Conservation (phyloP, 495 filamentous ascomycete species). For the Aspergillus heteromorphus region DNA sequence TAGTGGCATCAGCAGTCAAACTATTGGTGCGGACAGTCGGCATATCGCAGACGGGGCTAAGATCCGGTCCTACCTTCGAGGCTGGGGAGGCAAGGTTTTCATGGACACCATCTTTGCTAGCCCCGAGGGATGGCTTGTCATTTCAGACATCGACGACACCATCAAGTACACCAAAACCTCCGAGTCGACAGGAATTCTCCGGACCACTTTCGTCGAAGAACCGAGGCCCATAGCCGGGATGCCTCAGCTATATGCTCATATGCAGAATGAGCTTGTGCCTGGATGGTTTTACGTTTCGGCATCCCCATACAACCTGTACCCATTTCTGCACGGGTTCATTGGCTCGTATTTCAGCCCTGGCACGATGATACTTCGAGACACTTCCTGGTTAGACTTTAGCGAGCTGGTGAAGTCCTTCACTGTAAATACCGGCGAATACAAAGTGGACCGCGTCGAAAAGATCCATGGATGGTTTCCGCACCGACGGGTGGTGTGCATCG, state of each 20-base stretch:
- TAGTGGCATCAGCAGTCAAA: constrained; percentile 64
- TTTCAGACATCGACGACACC: constrained; percentile 93
- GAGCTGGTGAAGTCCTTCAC: constrained; percentile 75
- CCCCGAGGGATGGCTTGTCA: constrained; percentile 77
- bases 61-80: constrained; percentile 30
- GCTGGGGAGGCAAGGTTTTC: constrained; percentile 39
- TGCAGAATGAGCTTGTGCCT: constrained; percentile 54
- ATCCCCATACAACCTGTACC: constrained; percentile 90
- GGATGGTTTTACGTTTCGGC: constrained; percentile 93
- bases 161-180: constrained; percentile 87
- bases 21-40: constrained; percentile 34
- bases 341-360: constrained; percentile 66
- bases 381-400: constrained; percentile 79
- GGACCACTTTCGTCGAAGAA: constrained; percentile 73
- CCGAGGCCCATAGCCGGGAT: constrained; percentile 70
- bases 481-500: constrained; percentile 75
- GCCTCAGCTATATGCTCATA: constrained; percentile 71
- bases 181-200: constrained; percentile 70
- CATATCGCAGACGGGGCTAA: constrained; percentile 26
- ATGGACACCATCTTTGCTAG: constrained; percentile 68
- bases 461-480: constrained; percentile 70
- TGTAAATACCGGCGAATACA: constrained; percentile 79
- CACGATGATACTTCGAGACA: constrained; percentile 77
- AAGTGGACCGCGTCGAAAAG: constrained; percentile 72
- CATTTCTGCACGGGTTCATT: constrained; percentile 71